phyloP scores from a whole-genome alignment of 1,139 yeast species.

The Saccharomyces hybrid region DNA sequence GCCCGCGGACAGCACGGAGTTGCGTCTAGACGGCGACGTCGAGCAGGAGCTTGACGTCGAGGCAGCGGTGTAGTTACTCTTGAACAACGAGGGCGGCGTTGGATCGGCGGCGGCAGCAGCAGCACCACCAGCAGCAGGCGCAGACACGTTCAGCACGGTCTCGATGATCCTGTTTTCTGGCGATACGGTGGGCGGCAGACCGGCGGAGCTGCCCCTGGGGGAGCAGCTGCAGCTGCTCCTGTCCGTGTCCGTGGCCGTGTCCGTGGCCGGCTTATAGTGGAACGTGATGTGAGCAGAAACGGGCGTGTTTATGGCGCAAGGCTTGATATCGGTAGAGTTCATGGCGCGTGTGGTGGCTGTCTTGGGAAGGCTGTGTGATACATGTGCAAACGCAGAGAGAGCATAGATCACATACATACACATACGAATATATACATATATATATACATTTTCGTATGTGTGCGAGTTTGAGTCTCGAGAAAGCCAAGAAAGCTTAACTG shows the following conservation, averaged over 20 bases:
- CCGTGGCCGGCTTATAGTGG: constrained; percentile 6
- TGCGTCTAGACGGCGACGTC: background rate
- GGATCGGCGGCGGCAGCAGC: background rate
- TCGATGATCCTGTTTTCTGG: background rate
- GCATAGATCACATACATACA: too few species aligned
- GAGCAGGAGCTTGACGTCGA: background rate
- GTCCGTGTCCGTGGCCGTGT: constrained; percentile 3
- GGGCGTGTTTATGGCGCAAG: constrained; percentile 6
- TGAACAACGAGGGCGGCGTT: background rate
- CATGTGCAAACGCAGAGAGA: background rate
- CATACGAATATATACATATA: background rate
- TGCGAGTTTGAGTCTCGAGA: background rate
- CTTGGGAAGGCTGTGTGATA: too few species aligned
- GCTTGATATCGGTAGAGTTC: background rate
- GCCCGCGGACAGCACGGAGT: constrained; percentile 1
- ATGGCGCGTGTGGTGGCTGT: background rate
- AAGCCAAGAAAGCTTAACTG: background rate
- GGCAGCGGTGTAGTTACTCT: background rate
- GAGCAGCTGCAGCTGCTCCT: background rate
- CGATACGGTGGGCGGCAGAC: background rate
- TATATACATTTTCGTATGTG: background rate
- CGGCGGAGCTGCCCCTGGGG: background rate
- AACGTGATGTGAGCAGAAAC: constrained; percentile 11
- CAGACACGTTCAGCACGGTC: background rate
- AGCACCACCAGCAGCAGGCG: too few species aligned